Evolutionary conservation across 306 rosid species (phyloP).

Genomic region (Acacia crassicarpa): DNA sequence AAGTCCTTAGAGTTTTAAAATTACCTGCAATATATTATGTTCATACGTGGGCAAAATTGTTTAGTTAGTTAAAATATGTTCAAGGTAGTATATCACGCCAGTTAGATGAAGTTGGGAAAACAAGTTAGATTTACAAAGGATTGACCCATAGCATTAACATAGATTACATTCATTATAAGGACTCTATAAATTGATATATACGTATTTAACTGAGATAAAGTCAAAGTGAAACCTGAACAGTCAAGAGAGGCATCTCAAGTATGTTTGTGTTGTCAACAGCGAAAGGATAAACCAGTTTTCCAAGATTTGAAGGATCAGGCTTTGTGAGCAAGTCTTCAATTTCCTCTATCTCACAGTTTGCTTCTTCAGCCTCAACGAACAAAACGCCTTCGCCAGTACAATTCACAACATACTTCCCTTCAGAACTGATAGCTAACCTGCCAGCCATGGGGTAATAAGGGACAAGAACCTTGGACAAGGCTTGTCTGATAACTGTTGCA

Average conservation of each 20-base stretch:
- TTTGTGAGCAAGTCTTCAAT: constrained; percentile 47
- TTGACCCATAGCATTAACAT: no score
- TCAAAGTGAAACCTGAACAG: constrained; percentile 59
- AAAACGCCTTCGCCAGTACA: constrained; percentile 76
- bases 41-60: no score
- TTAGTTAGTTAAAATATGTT: no score
- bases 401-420: constrained; percentile 77
- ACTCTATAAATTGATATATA: no score
- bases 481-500: constrained; percentile 42
- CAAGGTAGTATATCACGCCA: no score
- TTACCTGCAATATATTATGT: no score
- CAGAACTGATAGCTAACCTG: constrained; percentile 49
- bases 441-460: constrained; percentile 62
- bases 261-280: constrained; percentile 67
- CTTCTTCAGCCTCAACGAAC: constrained; percentile 79
- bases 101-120: no score
- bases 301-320: constrained; percentile 63
- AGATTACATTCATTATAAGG: no score
- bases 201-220: background rate
- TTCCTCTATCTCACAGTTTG: constrained; percentile 51
- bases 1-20: no score
- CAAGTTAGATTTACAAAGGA: no score
- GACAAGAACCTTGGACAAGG: constrained; percentile 37
- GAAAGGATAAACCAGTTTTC: constrained; percentile 61
- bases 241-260: constrained; percentile 76